Conservation (phyloP, 2,329 filamentous ascomycete genomes). For the Dactylellina parvicollis region DNA sequence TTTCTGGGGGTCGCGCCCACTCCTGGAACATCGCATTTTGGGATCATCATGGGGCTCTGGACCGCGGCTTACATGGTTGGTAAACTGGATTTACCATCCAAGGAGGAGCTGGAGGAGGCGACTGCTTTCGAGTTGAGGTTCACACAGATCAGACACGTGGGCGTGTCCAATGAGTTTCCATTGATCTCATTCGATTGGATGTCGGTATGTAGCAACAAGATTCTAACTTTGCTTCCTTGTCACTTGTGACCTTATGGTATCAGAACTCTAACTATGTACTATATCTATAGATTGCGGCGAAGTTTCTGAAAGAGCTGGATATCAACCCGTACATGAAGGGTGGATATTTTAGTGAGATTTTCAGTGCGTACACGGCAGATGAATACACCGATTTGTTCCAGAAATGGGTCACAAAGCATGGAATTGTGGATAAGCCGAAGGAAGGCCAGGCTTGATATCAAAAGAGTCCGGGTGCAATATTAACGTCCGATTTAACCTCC, state of each 20-base stretch:
- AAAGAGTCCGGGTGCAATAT: too few relatives aligned
- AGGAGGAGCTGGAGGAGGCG: constrained; percentile 45
- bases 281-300: constrained; percentile 19
- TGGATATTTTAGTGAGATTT: constrained; percentile 45
- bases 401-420: constrained; percentile 42
- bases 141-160: constrained; percentile 46
- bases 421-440: constrained; percentile 21
- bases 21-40: constrained; percentile 28
- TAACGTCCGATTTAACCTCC: too few relatives aligned
- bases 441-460: background rate
- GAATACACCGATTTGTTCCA: constrained; percentile 32
- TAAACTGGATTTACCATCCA: constrained; percentile 33
- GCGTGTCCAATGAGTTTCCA: constrained; percentile 45
- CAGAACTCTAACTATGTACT: too few relatives aligned
- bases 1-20: constrained; percentile 45
- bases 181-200: constrained; percentile 49
- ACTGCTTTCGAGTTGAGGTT: constrained; percentile 45
- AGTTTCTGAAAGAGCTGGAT: constrained; percentile 33
- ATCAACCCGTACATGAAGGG: constrained; percentile 49
- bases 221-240: too few relatives aligned
- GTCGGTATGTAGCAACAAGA: constrained; percentile 48
- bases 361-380: constrained; percentile 32
- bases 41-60: constrained; percentile 33
- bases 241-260: too few relatives aligned
- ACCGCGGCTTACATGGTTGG: constrained; percentile 39